phyloP scores from a whole-genome alignment of 352 stramenopile genomes.

The Phytophthora crassamura region DNA sequence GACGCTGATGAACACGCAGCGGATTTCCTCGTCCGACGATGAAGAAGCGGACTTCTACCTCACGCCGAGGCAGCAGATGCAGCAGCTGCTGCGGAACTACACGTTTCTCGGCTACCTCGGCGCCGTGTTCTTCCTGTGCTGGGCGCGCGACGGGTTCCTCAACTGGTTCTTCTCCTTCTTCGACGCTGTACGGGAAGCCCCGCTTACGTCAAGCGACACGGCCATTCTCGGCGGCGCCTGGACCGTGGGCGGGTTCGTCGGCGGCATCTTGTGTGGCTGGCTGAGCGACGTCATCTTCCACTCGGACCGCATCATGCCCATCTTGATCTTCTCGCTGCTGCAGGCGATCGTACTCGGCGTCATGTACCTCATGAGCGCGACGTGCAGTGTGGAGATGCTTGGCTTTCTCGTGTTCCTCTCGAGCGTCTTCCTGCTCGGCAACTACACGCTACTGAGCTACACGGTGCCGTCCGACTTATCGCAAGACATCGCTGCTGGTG shows the following conservation, averaged over 20 bases:
- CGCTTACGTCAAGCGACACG: conserved; percentile 52
- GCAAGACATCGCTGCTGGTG: conserved; percentile 62
- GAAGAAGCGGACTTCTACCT: conserved; percentile 21
- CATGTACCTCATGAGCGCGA: conserved; percentile 56
- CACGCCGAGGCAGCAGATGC: conserved; percentile 56
- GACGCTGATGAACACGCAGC: neutral
- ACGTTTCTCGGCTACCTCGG: conserved; percentile 65
- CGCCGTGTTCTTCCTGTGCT: conserved; percentile 67
- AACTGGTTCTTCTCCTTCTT: conserved; percentile 81
- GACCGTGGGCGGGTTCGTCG: conserved; percentile 70
- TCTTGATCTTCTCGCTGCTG: conserved; percentile 71
- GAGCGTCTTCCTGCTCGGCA: conserved; percentile 67
- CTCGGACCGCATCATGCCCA: conserved; percentile 61
- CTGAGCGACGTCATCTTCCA: conserved; percentile 68
- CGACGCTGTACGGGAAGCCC: conserved; percentile 48
- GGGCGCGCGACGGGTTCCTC: conserved; percentile 62
- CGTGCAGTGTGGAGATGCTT: conserved; percentile 49
- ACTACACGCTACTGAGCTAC: conserved; percentile 71
- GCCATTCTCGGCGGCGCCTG: conserved; percentile 66
- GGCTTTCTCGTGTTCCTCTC: conserved; percentile 56
- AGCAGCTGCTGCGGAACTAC: conserved; percentile 54
- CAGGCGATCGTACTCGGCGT: conserved; percentile 48
- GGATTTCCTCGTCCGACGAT: conserved; percentile 8
- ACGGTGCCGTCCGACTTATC: conserved; percentile 65
- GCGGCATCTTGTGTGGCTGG: conserved; percentile 63